Evolutionary conservation across 2,329 filamentous ascomycete species (phyloP), one percentile per base, ranked within the genome.

Genomic region (Monilinia aucupariae): DNA sequence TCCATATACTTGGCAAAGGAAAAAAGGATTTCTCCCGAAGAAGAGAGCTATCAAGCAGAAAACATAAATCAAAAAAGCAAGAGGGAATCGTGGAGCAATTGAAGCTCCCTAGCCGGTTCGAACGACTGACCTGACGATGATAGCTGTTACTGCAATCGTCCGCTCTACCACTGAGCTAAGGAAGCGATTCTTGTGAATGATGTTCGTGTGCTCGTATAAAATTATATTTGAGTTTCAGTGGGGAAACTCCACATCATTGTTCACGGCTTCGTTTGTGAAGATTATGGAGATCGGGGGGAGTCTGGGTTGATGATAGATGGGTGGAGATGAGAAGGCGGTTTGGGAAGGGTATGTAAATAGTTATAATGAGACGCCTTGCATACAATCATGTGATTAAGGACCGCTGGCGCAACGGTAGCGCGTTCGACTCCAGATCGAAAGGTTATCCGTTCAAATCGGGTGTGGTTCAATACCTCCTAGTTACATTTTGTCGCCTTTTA

Each of bases 381-480:
- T 43, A 47, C 13, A 25, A 47, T 48, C 30, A 37, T 58, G 41
- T 58, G 54, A 58, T 58, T 47, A 47, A n/a, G 56, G 56, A 59
- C 56, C 56, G 56, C 56, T 59, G 56, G 65, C 66, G 66, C 66
- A 67, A 67, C 66, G 66, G 66, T 67, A 67, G 64, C 67, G 67
- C 67, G 67, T 68, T 64, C 67, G 70, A 70, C 66, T 71, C 70
- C 70, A 71, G 70, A 71, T 67, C 69, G 67, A 68, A 71, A 71
- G 70, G 70, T 71, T 71, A 65, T 70, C 70, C 65, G 69, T 71
- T 71, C 69, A 70, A 71, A 71, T 71, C 70, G 63, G 69, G 68
- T 66, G 62, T 62, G 68, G 66, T 67, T 71, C 67, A 69, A 64
- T 62, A 56, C 64, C 66, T 61, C 64, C 17, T 43, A 2, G 1